phyloP scores from a whole-genome alignment of 2,329 filamentous ascomycete genomes.

The Clarireedia monteithiana region DNA sequence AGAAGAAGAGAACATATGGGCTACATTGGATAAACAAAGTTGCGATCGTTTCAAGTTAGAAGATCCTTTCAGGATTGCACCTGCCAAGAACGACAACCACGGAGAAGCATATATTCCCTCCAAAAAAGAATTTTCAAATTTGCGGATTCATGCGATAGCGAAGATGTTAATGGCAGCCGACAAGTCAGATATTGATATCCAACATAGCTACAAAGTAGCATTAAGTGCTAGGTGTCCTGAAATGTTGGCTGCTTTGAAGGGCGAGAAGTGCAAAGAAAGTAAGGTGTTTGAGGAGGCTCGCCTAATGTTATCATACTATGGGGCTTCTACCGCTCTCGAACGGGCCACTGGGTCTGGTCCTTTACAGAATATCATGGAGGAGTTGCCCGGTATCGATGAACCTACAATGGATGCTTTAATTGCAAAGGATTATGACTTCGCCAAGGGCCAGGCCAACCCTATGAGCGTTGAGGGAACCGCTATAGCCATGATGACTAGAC shows the following conservation, averaged over 20 bases:
- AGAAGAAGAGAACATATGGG: constrained; percentile 11
- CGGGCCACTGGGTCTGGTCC: not conserved
- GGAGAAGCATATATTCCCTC: not conserved
- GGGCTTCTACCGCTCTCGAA: not conserved
- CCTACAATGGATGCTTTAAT: not conserved
- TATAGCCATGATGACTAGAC: constrained; percentile 3
- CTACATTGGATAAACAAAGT: not conserved
- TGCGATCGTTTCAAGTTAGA: not conserved
- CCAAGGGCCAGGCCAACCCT: not conserved
- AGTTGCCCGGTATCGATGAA: not conserved
- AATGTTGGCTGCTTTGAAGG: not conserved
- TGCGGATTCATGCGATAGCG: not conserved
- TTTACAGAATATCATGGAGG: not conserved
- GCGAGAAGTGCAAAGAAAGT: not conserved
- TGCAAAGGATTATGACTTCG: not conserved
- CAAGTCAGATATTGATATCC: not conserved
- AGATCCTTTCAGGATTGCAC: not conserved
- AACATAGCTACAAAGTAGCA: not conserved
- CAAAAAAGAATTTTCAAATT: not conserved
- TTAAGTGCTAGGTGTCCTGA: not conserved
- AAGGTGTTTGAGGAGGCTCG: not conserved
- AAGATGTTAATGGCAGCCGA: not conserved
- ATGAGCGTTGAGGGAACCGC: not conserved
- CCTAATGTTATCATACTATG: not conserved
- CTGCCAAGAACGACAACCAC: not conserved